phyloP scores from a whole-genome alignment of 2,329 filamentous ascomycete species.

The Graphilbum sp. region DNA sequence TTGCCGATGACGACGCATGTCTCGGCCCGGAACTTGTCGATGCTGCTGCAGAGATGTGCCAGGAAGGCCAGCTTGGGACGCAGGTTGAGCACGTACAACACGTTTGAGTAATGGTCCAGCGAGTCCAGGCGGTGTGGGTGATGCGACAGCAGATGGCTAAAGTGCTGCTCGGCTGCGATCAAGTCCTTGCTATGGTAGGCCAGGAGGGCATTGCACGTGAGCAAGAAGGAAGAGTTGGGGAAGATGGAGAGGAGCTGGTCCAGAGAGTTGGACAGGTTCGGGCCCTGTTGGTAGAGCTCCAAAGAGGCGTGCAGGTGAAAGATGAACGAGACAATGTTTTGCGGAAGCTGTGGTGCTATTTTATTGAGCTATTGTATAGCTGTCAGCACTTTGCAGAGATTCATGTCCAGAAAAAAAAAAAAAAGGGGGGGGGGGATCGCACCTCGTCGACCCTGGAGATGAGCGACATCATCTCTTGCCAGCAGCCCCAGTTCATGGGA shows the following conservation, averaged over 20 bases:
- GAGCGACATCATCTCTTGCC: constrained; percentile 78
- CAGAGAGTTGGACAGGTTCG: constrained; percentile 56
- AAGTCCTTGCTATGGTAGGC: constrained; percentile 84
- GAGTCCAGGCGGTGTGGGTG: constrained; percentile 65
- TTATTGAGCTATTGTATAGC: constrained; percentile 42
- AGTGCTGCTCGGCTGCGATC: constrained; percentile 45
- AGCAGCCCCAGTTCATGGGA: constrained; percentile 94
- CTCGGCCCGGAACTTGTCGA: constrained; percentile 92
- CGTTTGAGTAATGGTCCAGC: constrained; percentile 92
- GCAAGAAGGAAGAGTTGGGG: constrained; percentile 72
- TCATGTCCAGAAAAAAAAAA: too few relatives aligned
- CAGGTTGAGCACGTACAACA: constrained; percentile 81
- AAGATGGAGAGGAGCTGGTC: constrained; percentile 72
- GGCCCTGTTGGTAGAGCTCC: constrained; percentile 76
- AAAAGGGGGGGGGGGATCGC: constrained; percentile 17
- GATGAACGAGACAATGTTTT: constrained; percentile 84
- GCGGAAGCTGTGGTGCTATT: constrained; percentile 57
- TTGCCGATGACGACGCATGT: constrained; percentile 95
- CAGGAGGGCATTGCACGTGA: constrained; percentile 76
- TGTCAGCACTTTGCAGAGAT: not conserved
- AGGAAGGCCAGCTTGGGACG: constrained; percentile 84
- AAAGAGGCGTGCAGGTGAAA: constrained; percentile 86
- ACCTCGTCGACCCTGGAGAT: constrained; percentile 71
- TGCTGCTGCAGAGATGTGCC: constrained; percentile 75
- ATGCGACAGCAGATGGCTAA: constrained; percentile 67